These are phyloP conservation scores for Mycena amicta DNA, from an alignment of 768 basidiomycete genomes.

Conservation along the genomic window DNA sequence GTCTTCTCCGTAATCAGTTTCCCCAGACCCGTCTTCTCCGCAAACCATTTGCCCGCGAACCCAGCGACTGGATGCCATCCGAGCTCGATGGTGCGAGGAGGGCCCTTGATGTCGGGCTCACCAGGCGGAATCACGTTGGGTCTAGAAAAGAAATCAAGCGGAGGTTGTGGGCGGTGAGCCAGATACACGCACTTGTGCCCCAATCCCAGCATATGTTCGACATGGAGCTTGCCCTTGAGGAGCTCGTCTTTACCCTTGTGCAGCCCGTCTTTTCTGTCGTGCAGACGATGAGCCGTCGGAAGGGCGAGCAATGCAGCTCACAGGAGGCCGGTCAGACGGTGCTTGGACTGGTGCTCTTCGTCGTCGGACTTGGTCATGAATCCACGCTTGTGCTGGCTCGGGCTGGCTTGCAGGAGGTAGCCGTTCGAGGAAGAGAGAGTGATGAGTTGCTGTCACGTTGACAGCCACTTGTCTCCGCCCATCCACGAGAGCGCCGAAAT, in stretches of 20 bases:
- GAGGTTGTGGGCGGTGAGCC: too few species aligned
- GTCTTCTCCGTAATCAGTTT: conserved; percentile 9
- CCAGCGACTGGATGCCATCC: conserved; percentile 20
- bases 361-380: too few species aligned
- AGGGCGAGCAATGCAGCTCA: too few species aligned
- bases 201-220: conserved; percentile 15
- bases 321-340: too few species aligned
- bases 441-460: too few species aligned
- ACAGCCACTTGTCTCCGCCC: too few species aligned
- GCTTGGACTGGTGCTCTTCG: too few species aligned
- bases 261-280: background rate
- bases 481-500: too few species aligned
- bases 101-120: conserved; percentile 1
- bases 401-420: too few species aligned
- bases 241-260: conserved; percentile 3
- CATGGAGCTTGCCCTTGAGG: conserved; percentile 10
- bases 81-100: conserved; percentile 5
- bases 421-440: too few species aligned
- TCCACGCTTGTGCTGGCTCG: too few species aligned
- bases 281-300: too few species aligned
- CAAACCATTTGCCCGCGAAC: conserved; percentile 19
- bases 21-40: conserved; percentile 17
- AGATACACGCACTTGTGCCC: background rate
- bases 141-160: background rate
- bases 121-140: conserved; percentile 12